Evolutionary conservation across 2,329 filamentous ascomycete species (phyloP), one percentile per base, ranked within the genome.

Genomic region (Ambrosiella beaveri): DNA sequence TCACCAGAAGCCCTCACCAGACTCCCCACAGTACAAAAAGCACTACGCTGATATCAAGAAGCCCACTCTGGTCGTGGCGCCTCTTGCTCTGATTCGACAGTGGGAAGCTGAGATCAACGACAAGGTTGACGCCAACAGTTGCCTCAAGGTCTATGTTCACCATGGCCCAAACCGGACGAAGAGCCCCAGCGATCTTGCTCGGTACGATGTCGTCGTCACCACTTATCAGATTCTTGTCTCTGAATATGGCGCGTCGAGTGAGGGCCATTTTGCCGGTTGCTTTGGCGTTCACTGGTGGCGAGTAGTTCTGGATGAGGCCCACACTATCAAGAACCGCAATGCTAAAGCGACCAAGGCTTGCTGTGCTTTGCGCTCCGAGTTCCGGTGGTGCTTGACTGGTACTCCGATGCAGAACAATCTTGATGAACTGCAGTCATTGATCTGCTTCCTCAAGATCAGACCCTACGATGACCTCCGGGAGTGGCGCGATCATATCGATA

Each of bases 341-440:
- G 89, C 93, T 19, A 98, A 98, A 71, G 84, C 88, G 45, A 95
- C 91, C 1, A 89, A 95, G 68, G 90, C 93, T 1, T 93, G 87
- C 63, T 98, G 84, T 67, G 87, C 87, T 1, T 71, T 98, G 38
- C 76, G 84, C 37, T 84, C 88, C 17, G 85, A 93, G 68, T 97
- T 95, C 65, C 79, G 93, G 61, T 98, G 93, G 93, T 97, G 93
- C 66, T 72, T 98, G 62, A 95, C 90, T 0, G 93, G 93, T 57
- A 98, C 93, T 1, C 93, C 93, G 0, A 89, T 98, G 84, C 93
- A 98, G 68, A 98, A 98, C 71, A 97, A 95, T 65, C 79, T 98
- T 5, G 93, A 98, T 63, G 93, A 98, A 69, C 74, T 98, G 56
- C 93, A 98, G 67, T 95, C 88, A 63, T 73, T 98, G 57, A 88